Evolutionary conservation across 805 yeast genomes (phyloP).

Genomic region (Metschnikowia continentalis): DNA sequence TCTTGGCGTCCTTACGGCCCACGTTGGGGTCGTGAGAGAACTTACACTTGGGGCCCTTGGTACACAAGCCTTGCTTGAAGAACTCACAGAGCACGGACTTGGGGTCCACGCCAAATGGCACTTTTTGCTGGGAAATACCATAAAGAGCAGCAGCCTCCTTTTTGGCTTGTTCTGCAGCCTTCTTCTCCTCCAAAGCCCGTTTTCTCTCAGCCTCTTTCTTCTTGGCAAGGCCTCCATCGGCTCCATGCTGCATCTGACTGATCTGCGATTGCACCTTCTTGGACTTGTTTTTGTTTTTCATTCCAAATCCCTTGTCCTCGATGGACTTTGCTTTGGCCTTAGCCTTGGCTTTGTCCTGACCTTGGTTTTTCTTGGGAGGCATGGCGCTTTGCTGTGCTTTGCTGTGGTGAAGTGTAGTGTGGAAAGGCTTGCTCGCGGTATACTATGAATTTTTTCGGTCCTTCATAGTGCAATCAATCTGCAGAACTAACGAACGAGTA

Average conservation of each 20-base stretch:
- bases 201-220: slow-evolving; percentile 73
- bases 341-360: slow-evolving; percentile 57
- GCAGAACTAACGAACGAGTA: background rate
- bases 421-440: slow-evolving; percentile 1
- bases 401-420: background rate
- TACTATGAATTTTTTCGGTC: background rate
- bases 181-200: slow-evolving; percentile 70
- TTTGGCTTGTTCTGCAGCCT: slow-evolving; percentile 86
- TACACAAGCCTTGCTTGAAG: slow-evolving; percentile 84
- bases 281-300: slow-evolving; percentile 93
- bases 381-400: slow-evolving; percentile 29
- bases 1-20: slow-evolving; percentile 86
- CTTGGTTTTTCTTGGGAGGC: slow-evolving; percentile 74
- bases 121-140: slow-evolving; percentile 71
- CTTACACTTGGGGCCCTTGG: slow-evolving; percentile 81
- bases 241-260: slow-evolving; percentile 38
- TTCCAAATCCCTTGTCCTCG: slow-evolving; percentile 89
- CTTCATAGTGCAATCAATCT: slow-evolving; percentile 3
- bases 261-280: slow-evolving; percentile 73
- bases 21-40: slow-evolving; percentile 84
- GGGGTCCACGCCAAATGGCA: slow-evolving; percentile 97
- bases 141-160: slow-evolving; percentile 79
- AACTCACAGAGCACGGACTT: slow-evolving; percentile 86
- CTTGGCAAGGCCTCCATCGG: slow-evolving; percentile 51
- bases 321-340: slow-evolving; percentile 60